Base-by-base conservation (phyloP, 2,329 filamentous ascomycete genomes). In the Epicoccum sorghinum region DNA sequence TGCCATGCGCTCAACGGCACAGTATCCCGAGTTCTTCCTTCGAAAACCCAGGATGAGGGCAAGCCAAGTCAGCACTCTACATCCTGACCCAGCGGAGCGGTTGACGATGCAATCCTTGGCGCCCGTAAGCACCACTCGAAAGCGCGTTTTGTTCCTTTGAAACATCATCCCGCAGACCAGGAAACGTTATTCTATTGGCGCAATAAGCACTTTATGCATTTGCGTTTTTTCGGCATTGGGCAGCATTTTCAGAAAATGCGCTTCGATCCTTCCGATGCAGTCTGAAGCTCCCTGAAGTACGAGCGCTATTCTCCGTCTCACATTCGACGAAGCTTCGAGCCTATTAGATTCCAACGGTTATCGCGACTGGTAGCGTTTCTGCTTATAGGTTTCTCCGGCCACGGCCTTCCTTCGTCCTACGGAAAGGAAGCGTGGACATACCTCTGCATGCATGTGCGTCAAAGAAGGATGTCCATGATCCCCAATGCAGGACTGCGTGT, bases 41-140 rank as follows among this genome's bases (percentile, higher is more conserved):
- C 18, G 5, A 13, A 7, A 18, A 41, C 30, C 25, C 24, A 9
- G 13, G 22, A 35, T 9, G 38, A 32, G 23, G n/a, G n/a, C n/a
- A n/a, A n/a, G n/a, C n/a, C n/a, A n/a, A 23, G 41, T 47, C 22
- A 42, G 27, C 30, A 40, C 30, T 3, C 22, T 25, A 35, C 40
- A 8, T 18, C 39, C 30, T 37, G 22, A 33, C 33, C 53, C 53
- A 27, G 23, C 12, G 32, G 42, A 29, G 33, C 25, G 53, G 47
- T 22, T 44, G 32, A 18, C 47, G n/a, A 33, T 23, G 35, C 23
- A 23, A 29, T 29, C 18, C 58, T 58, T 55, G 59, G 62, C 61
- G 51, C 56, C 18, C 46, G 58, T 59, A 46, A 66, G 51, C 60
- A 60, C 59, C 58, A 47, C 38, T 18, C 35, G 12, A 27, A 27